Conservation (phyloP, 768 basidiomycete species). For the Lentinula edodes region DNA sequence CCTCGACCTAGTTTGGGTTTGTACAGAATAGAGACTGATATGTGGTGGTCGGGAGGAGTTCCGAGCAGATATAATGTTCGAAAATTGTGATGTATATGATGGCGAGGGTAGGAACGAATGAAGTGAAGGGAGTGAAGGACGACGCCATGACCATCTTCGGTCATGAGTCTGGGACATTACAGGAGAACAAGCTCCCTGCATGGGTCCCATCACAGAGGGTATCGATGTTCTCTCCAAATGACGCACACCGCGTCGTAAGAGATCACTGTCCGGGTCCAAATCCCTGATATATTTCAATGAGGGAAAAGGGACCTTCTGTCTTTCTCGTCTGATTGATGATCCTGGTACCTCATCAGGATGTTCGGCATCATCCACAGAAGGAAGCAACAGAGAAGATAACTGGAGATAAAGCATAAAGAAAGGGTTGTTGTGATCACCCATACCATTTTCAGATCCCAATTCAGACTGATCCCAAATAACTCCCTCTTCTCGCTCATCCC, state of each 20-base stretch:
- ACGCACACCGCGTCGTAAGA: conserved; percentile 10
- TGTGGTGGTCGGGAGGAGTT: neutral
- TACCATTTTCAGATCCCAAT: conserved; percentile 4
- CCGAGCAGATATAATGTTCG: neutral
- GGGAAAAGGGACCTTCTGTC: conserved; percentile 1
- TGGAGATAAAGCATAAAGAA: conserved; percentile 3
- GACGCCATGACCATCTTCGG: neutral
- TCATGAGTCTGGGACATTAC: neutral
- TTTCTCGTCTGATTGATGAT: neutral
- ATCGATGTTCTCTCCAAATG: neutral
- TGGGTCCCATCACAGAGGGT: neutral
- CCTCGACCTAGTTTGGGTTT: too few species aligned
- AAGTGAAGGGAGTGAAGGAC: neutral
- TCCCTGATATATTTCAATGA: conserved; percentile 11
- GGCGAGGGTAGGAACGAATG: neutral
- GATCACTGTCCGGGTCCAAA: conserved; percentile 4
- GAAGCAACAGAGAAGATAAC: neutral
- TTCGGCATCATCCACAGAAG: neutral
- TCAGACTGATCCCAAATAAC: conserved; percentile 13
- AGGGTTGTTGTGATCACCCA: conserved; percentile 10
- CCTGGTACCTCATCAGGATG: neutral
- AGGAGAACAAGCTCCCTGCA: neutral
- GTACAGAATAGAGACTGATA: neutral
- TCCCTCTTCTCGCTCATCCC: conserved; percentile 16
- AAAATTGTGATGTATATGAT: neutral